Base-by-base conservation (phyloP, 331 rosid genomes). In the Prunus yedoensis region DNA sequence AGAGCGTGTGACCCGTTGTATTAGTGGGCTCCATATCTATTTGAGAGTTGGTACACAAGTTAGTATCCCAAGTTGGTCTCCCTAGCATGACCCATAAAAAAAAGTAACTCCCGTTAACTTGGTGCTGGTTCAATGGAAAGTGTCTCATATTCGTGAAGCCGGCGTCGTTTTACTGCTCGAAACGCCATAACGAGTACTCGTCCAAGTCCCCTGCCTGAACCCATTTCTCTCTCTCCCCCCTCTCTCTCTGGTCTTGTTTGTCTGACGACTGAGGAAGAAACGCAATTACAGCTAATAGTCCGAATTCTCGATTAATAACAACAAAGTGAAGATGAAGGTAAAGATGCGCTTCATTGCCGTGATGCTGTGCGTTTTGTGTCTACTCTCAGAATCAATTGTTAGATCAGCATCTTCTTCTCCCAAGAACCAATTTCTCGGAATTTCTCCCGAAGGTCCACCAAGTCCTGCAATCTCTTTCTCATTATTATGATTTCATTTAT, bases 391-490 rank as follows among this genome's bases (percentile, higher is more conserved):
- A 50, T 81, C 89, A 67, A 59, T 80, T 17, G n/a, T 74, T 66
- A 64, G 87, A 83, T 89, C 93, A 69, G 81, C 80, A 13, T 79
- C 85, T 68, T 80, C 90, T 25, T 80, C 82, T 69, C 90, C 88
- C 73, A 74, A 50, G 5, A 67, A 78, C 82, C 86, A 81, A 4
- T 80, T 91, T 79, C 79, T 85, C 9, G 98, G 98, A 82, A 84
- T 94, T 73, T 78, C 93, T 70, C 98, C 98, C 35, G 63, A 85
- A 90, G 98, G 97, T 94, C 11, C 73, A 4, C 52, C 41, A 1
- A 2, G 10, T 38, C 50, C 21, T 72, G 4, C 14, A 5, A 23
- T 59, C n/a, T 12, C 4, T 41, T 10, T 21, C 47, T 69, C 28
- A 64, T 35, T 57, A 41, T 57, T 66, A 4, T 35, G 41, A 35